Percentiles rank a stretch among this genome's conserved stretches.
These are phyloP conservation scores for Oldenlandia corymbosa DNA, from an alignment of 257 asterid species.

Conservation along the genomic window DNA sequence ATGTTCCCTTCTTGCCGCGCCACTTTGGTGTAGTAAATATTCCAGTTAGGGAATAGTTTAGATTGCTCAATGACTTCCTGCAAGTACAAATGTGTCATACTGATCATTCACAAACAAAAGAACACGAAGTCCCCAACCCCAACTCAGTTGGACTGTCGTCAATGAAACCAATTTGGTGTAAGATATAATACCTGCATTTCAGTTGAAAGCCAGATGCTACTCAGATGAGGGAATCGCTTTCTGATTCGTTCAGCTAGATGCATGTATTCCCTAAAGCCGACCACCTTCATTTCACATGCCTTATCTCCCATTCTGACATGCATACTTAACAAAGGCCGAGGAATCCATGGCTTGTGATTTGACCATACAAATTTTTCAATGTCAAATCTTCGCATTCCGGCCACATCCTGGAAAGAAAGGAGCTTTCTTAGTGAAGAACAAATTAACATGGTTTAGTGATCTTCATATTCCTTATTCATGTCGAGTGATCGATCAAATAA, in stretches of 20 bases:
- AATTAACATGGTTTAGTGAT: no score
- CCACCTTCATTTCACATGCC: slow-evolving; percentile 93
- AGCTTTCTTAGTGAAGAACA: neutral
- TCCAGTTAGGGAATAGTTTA: slow-evolving; percentile 50
- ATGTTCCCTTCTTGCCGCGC: slow-evolving; percentile 75
- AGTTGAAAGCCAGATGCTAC: slow-evolving; percentile 84
- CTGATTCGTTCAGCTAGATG: slow-evolving; percentile 58
- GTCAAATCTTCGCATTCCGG: slow-evolving; percentile 23
- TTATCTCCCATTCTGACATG: slow-evolving; percentile 96
- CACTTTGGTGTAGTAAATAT: slow-evolving; percentile 74
- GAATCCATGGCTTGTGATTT: slow-evolving; percentile 71
- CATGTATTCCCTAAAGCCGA: slow-evolving; percentile 78
- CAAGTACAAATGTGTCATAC: neutral
- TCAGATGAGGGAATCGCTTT: slow-evolving; percentile 63
- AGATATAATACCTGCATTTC: slow-evolving; percentile 76
- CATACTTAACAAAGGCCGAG: slow-evolving; percentile 77
- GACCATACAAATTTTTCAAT: slow-evolving; percentile 86
- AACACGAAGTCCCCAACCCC: neutral
- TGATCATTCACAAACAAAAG: neutral
- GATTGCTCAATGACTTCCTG: slow-evolving; percentile 77
- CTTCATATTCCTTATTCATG: no score
- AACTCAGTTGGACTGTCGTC: no score
- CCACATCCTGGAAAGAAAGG: slow-evolving; percentile 27
- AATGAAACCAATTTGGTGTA: neutral
- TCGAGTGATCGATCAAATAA: no score